Evolutionary conservation across 768 basidiomycete species (phyloP).

Genomic region (Saitozyma sp.): DNA sequence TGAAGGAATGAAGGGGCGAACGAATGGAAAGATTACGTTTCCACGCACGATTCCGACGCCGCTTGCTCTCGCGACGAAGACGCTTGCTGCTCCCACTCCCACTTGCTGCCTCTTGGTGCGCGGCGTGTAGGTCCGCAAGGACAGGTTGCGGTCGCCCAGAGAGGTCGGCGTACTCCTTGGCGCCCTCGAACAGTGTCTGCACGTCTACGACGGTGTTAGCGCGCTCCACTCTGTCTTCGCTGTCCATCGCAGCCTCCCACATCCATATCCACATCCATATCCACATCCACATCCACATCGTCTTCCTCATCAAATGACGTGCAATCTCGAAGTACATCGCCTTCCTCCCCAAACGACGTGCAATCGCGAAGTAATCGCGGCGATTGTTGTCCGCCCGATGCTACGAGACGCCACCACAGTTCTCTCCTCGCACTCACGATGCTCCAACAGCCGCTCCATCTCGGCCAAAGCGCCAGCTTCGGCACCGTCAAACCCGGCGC

Average conservation of each 20-base stretch:
- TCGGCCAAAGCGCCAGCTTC: conserved; percentile 42
- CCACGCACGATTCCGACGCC: conserved; percentile 13
- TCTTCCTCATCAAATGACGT: not conserved
- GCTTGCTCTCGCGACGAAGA: conserved; percentile 15
- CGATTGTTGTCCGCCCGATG: too few relatives aligned
- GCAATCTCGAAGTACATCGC: not conserved
- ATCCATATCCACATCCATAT: too few relatives aligned
- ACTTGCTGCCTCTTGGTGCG: conserved; percentile 10
- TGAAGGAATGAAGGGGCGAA: not conserved
- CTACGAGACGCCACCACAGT: conserved; percentile 1
- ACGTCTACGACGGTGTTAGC: conserved; percentile 15
- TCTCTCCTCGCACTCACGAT: conserved; percentile 12
- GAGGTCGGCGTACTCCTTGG: conserved; percentile 9
- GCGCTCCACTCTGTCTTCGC: too few relatives aligned
- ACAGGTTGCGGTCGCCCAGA: conserved; percentile 8
- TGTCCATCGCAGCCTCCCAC: too few relatives aligned
- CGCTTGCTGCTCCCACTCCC: not conserved
- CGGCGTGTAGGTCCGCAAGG: conserved; percentile 11
- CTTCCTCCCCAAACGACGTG: not conserved
- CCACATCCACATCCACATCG: not conserved
- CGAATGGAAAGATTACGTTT: not conserved
- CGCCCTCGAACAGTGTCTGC: conserved; percentile 15
- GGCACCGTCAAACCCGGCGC: conserved; percentile 34
- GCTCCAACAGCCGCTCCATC: conserved; percentile 37
- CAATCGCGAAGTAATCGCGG: not conserved